Base-by-base conservation (phyloP, 768 basidiomycete species). In the Lactifluus pinguis region DNA sequence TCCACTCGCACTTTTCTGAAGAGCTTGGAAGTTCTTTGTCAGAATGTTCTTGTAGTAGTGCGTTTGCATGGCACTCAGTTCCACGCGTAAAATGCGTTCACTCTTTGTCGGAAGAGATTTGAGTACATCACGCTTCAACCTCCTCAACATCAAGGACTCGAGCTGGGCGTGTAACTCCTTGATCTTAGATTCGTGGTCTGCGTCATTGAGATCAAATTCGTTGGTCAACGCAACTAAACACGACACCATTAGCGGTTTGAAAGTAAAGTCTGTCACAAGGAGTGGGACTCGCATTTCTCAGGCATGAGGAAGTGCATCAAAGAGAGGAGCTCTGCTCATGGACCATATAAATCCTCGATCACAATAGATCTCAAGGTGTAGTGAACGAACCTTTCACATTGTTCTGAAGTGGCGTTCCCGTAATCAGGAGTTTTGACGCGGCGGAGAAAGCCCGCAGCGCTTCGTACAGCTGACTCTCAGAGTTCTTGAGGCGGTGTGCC, bases 241-340 rank as follows among this genome's bases (percentile, higher is more conserved):
- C n/a, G 49, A 41, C 56, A 65, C 44, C 65, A 21, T 58, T 38
- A 65, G 52, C 30, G 38, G 10, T 32, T 15, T 30, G 11, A 30
- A 19, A 44, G 38, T 25, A 17, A 29, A 29, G 21, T 10, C 17
- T 30, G 5, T 29, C 32, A 6, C 7, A 36, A 14, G 45, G 3
- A 15, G 32, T 21, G 15, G 17, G 38, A 69, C 87, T 72, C 66
- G 91, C 92, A 99, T 76, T 92, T 92, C 69, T 98, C 95, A 8
- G 97, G 97, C 91, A 97, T 97, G 66, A 98, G 78, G 80, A 99
- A 99, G 72, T 98, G 97, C 95, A 98, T 98, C 72, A 98, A 76
- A 9, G 97, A 92, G 45, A 98, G 78, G 39, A 99, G 76, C 73
- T 99, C 97, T 97, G 69, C 7, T 56, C 21, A 49, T 21, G 55